Base-by-base conservation (phyloP, 495 filamentous ascomycete genomes). In the Terfezia claveryi region DNA sequence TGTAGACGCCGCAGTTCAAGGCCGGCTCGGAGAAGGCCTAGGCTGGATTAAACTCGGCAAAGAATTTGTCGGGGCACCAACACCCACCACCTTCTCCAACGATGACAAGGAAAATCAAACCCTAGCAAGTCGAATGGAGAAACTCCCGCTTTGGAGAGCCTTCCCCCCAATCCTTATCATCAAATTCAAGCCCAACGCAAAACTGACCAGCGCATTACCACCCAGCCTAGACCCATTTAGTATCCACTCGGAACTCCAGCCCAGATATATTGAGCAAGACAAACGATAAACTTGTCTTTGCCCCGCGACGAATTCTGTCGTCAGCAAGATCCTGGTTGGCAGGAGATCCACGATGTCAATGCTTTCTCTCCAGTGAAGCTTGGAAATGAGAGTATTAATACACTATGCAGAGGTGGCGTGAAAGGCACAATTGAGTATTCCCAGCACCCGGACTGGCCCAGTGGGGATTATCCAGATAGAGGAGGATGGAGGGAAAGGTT, bases 201-300 rank as follows among this genome's bases (percentile, higher is more conserved):
- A 46, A 14, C 12, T 46, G 8, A 4, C 41, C 8, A 8, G 4
- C 41, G 41, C 2, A 14, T 20, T 46, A 14, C 41, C 41, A 20
- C 41, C 20, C 56, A 74, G 7, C 70, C 69, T 32, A 70, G 66
- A 23, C 62, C 73, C 41, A 5, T 46, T 1, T 20, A 46, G 4
- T 14, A 2, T 46, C 8, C 41, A 46, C 8, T 46, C 41, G 41
- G 41, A 46, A 20, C 41, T 46, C 41, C 41, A 46, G 84, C 79
- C 67, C 96, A 54, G 81, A 93, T 64, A 72, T 71, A 66, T 98
- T 91, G 91, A 75, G 74, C 36, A 86, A 86, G 68, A 78, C 84
- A 70, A 98, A 98, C 66, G 86, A 94, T 69, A 92, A 83, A 12
- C 85, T 94, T 65, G 70, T 81, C 74, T 61, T 58, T 49, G 88